Evolutionary conservation across 306 rosid genomes (phyloP).

Genomic region (Morella rubra): DNA sequence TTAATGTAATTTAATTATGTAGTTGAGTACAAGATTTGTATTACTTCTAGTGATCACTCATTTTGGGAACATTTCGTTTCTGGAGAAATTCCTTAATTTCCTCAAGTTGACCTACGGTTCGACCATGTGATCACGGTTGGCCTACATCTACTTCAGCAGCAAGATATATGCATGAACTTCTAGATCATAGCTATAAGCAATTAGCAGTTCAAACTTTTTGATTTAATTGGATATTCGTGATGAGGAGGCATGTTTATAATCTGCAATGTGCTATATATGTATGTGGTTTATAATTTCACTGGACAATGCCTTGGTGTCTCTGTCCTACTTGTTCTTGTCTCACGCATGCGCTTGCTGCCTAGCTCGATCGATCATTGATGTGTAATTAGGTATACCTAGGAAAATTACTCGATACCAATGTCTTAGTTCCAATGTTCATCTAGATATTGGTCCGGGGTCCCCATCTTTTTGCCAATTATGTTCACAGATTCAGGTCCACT

Average conservation of each 20-base stretch:
- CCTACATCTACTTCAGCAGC: background rate
- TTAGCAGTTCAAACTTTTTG: background rate
- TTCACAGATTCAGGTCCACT: conserved; percentile 23
- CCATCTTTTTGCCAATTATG: conserved; percentile 23
- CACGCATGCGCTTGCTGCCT: conserved; percentile 11
- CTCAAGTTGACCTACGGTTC: too few species aligned
- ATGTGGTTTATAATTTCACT: background rate
- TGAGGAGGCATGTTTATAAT: background rate
- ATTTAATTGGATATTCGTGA: too few species aligned
- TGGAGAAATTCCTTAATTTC: too few species aligned
- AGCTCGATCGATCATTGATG: conserved; percentile 2
- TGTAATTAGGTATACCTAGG: conserved; percentile 21
- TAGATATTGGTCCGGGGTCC: conserved; percentile 31
- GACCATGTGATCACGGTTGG: background rate
- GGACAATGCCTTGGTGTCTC: background rate
- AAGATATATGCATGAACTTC: background rate
- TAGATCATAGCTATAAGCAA: background rate
- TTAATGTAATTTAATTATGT: too few species aligned
- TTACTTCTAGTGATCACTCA: too few species aligned
- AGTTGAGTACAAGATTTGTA: too few species aligned
- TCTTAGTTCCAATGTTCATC: conserved; percentile 18
- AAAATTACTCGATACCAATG: conserved; percentile 37
- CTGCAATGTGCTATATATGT: too few species aligned
- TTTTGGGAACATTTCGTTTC: too few species aligned
- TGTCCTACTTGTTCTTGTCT: conserved; percentile 10